Percentiles rank a stretch among this genome's conserved stretches.
phyloP scores from a whole-genome alignment of 495 filamentous ascomycete species.

The Cercophora sp. region DNA sequence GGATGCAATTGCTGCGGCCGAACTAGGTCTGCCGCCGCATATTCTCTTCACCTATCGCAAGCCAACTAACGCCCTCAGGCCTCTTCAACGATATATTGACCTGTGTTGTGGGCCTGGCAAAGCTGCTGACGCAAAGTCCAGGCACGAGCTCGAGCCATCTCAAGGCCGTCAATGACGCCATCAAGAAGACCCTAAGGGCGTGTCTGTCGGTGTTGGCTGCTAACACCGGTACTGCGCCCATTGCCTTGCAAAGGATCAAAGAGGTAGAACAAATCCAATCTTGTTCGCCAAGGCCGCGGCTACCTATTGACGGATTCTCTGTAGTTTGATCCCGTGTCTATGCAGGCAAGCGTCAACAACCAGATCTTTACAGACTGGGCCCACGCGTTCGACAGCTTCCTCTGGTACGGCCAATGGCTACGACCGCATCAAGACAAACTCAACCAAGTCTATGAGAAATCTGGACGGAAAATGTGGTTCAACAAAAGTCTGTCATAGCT shows the following conservation, averaged over 20 bases:
- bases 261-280: background rate
- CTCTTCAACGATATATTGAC: background rate
- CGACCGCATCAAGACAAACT: background rate
- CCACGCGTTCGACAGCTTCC: background rate
- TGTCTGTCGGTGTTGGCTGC: background rate
- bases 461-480: background rate
- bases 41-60: background rate
- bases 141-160: background rate
- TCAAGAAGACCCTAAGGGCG: background rate
- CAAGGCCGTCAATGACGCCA: background rate
- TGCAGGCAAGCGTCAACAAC: background rate
- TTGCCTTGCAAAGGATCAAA: background rate
- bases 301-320: background rate
- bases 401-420: background rate
- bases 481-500: background rate
- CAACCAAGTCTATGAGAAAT: background rate
- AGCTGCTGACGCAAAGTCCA: background rate
- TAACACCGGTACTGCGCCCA: background rate
- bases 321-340: background rate
- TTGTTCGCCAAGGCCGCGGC: background rate
- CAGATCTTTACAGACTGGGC: conserved; percentile 1
- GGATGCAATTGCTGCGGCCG: background rate
- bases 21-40: background rate
- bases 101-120: background rate
- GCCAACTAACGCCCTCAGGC: background rate